Conservation (phyloP, 495 filamentous ascomycete genomes). For the Penicillium coffeae region DNA sequence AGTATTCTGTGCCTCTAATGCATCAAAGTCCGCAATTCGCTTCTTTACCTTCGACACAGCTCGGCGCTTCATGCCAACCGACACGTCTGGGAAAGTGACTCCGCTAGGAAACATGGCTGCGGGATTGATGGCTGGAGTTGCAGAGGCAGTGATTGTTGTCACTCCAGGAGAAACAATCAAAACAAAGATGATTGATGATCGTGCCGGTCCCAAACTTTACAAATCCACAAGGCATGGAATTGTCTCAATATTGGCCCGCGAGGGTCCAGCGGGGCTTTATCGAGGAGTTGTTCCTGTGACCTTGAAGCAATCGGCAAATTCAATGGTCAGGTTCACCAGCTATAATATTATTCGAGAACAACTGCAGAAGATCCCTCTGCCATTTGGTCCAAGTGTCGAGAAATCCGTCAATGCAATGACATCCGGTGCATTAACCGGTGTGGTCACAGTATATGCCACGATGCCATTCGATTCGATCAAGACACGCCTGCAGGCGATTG, state of each 20-base stretch:
- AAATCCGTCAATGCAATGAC: slow-evolving; percentile 11
- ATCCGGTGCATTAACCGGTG: slow-evolving; percentile 22
- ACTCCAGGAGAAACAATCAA: slow-evolving; percentile 29
- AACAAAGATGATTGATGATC: slow-evolving; percentile 28
- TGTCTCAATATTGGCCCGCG: slow-evolving; percentile 7
- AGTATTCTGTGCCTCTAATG: slow-evolving; percentile 18
- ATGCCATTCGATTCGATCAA: slow-evolving; percentile 67
- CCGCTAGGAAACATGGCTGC: slow-evolving; percentile 13
- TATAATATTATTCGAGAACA: slow-evolving; percentile 19
- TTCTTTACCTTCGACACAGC: slow-evolving; percentile 17
- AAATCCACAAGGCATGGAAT: slow-evolving; percentile 15
- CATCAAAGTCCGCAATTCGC: slow-evolving; percentile 17
- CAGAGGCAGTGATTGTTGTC: slow-evolving; percentile 21
- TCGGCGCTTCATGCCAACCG: slow-evolving; percentile 11
- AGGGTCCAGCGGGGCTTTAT: slow-evolving; percentile 18
- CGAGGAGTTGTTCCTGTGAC: slow-evolving; percentile 12
- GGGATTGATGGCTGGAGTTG: slow-evolving; percentile 22
- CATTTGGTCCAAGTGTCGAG: neutral
- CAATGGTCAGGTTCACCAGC: slow-evolving; percentile 25
- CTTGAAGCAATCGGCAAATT: slow-evolving; percentile 24
- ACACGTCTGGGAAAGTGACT: slow-evolving; percentile 2
- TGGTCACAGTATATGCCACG: slow-evolving; percentile 40
- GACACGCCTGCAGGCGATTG: slow-evolving; percentile 54
- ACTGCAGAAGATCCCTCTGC: slow-evolving; percentile 1
- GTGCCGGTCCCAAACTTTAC: slow-evolving; percentile 11